Evolutionary conservation across 2,329 filamentous ascomycete genomes (phyloP), one percentile per base, ranked within the genome.

Genomic region (Trichoderma breve): DNA sequence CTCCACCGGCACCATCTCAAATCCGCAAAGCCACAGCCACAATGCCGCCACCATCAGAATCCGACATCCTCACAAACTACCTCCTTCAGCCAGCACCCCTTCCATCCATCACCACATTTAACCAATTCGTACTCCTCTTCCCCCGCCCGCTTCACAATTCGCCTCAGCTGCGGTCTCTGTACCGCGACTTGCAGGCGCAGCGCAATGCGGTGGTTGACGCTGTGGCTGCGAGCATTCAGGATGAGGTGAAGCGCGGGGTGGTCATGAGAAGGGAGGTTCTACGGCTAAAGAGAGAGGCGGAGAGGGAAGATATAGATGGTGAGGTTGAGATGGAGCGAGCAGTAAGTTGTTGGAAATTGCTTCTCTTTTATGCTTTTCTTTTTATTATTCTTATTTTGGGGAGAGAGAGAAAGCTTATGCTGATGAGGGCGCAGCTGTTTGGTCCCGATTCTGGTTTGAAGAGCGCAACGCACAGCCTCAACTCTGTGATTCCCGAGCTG

Each of bases 101-200:
- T 47, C 91, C 92, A 55, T 88, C 91, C 74, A 88, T 94, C 78
- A 84, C 94, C 75, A 91, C 93, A 8, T 86, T 94, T 61, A 86
- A 90, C 71, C 88, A 93, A 75, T 97, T 97, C 84, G 90, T 89
- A 57, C 86, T 90, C 32, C 86, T 95, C 55, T 96, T 97, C 78
- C 93, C 94, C 12, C 88, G 86, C 65, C 81, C 88, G 51, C 85
- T 90, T 64, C 91, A 90, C 72, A 83, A 86, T 28, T 91, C 90
- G 61, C 88, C 92, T 0, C 89, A 91, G 71, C 86, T 95, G 62
- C 88, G 89, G 71, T 84, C 86, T 0, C 85, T 97, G 6, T 97
- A 97, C 79, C 89, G 92, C 62, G 92, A 96, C 79, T 86, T 97
- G 3, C 92, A 96, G 77, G 87, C 90, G 72, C 88, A 94, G 78